phyloP scores from a whole-genome alignment of 179 eudicot species.

The Spergularia azorica region DNA sequence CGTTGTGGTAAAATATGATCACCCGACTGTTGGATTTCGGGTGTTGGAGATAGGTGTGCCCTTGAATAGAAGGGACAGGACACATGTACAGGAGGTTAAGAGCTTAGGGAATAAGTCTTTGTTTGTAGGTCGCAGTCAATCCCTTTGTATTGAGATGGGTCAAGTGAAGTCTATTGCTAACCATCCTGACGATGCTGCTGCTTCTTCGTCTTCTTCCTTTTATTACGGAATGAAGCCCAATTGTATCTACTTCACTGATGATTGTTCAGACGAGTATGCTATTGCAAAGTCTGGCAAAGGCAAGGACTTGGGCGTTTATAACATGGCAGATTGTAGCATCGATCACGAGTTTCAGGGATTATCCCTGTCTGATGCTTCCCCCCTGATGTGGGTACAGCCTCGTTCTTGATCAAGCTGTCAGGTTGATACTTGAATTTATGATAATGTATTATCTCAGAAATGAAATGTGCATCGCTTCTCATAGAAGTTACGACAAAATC shows the following conservation, averaged over 20 bases:
- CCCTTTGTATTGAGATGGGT: background rate
- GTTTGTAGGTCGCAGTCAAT: slow-evolving; percentile 12
- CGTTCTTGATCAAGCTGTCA: background rate
- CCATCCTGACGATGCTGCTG: background rate
- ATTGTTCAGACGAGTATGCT: background rate
- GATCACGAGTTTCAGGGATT: slow-evolving; percentile 5
- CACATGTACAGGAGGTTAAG: background rate
- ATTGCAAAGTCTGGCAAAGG: background rate
- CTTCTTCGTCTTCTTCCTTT: background rate
- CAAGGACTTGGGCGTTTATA: slow-evolving; percentile 4
- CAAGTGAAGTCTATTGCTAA: background rate
- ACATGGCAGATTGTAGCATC: slow-evolving; percentile 6
- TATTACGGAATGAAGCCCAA: background rate
- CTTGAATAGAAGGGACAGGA: background rate
- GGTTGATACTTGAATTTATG: too few relatives aligned
- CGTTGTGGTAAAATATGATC: background rate
- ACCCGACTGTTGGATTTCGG: slow-evolving; percentile 1
- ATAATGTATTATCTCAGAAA: too few relatives aligned
- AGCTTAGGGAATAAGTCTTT: background rate
- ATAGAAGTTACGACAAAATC: too few relatives aligned
- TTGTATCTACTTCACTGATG: slow-evolving; percentile 13
- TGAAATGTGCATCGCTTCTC: too few relatives aligned
- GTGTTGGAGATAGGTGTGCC: background rate
- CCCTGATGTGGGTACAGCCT: slow-evolving; percentile 10
- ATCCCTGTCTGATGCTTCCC: background rate